These are phyloP conservation scores for Ammopiptanthus mongolicus DNA, from an alignment of 306 rosid genomes.

Conservation along the genomic window DNA sequence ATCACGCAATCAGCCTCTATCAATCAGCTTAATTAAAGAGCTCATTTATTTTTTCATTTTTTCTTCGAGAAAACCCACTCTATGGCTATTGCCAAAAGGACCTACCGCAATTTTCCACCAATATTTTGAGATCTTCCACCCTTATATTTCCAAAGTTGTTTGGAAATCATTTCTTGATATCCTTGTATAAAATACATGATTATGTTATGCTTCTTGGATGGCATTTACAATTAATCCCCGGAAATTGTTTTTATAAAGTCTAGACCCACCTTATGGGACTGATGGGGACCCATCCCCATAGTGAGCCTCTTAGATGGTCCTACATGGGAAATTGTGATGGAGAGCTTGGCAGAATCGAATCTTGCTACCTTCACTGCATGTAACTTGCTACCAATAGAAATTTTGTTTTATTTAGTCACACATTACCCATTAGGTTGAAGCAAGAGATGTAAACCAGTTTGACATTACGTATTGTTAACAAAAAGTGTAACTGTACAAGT, in stretches of 20 bases:
- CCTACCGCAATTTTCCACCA: neutral
- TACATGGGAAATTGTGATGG: too few species aligned
- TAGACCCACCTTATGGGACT: too few species aligned
- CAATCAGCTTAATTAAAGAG: neutral
- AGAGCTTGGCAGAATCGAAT: too few species aligned
- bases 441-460: conserved; percentile 17
- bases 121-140: too few species aligned
- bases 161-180: neutral
- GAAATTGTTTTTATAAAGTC: too few species aligned
- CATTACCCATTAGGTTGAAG: neutral
- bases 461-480: conserved; percentile 26
- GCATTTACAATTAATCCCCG: neutral
- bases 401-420: neutral
- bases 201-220: neutral
- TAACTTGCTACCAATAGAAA: too few species aligned
- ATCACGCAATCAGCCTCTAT: neutral
- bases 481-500: conserved; percentile 51
- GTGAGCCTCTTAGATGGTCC: too few species aligned
- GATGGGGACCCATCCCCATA: too few species aligned
- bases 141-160: too few species aligned
- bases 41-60: neutral
- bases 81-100: neutral
- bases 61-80: neutral
- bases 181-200: neutral
- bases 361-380: too few species aligned